Percentiles rank a stretch among this genome's conserved stretches.
Evolutionary conservation across 1,139 yeast genomes (phyloP).

Genomic region (Pichia sp.): DNA sequence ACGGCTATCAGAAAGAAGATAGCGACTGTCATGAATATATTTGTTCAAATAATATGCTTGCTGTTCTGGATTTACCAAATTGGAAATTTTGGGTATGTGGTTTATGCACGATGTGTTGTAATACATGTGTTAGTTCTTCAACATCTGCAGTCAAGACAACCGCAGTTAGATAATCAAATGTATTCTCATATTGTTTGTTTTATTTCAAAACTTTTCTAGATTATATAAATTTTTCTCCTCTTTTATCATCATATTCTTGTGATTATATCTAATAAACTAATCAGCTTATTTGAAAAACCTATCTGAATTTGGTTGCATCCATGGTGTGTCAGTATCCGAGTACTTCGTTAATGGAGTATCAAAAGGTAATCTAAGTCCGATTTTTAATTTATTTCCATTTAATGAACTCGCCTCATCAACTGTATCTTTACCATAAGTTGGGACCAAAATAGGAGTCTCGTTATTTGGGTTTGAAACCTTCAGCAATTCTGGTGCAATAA

Average conservation of each 20-base stretch:
- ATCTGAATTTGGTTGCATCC: conserved; percentile 33
- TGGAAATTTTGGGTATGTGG: conserved; percentile 1
- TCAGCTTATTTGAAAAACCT: conserved; percentile 1
- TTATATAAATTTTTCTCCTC: background rate
- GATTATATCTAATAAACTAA: background rate
- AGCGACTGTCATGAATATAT: conserved; percentile 26
- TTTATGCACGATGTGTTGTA: conserved; percentile 10
- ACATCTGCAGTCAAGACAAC: conserved; percentile 9
- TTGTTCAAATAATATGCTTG: conserved; percentile 16
- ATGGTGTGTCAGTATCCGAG: conserved; percentile 38
- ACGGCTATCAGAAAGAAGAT: conserved; percentile 18
- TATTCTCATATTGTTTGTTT: background rate
- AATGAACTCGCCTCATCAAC: conserved; percentile 15
- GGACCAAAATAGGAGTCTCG: conserved; percentile 23
- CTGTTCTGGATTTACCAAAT: conserved; percentile 14
- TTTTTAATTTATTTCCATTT: conserved; percentile 6
- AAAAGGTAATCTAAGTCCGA: conserved; percentile 42
- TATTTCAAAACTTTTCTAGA: background rate
- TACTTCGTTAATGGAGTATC: conserved; percentile 44
- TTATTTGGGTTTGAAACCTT: conserved; percentile 10
- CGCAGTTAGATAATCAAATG: background rate
- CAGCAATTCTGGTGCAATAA: conserved; percentile 32
- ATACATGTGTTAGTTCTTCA: conserved; percentile 10
- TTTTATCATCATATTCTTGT: background rate
- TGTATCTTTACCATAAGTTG: conserved; percentile 38